Evolutionary conservation across 1,284 basidiomycete genomes (phyloP).

Genomic region (Trametes hirsuta): DNA sequence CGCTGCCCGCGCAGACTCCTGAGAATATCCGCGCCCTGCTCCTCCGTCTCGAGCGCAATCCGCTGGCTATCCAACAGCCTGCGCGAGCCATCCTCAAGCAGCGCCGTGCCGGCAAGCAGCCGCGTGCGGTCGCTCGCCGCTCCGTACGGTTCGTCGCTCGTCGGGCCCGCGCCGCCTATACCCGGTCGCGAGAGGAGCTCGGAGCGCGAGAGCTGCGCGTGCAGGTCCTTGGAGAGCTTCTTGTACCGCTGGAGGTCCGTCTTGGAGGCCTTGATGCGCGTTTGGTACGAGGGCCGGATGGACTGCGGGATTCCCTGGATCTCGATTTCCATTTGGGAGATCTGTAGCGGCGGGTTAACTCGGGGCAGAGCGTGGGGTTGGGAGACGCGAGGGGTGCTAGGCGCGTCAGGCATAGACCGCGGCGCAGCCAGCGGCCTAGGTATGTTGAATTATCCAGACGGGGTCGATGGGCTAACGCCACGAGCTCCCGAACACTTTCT

Average conservation of each 20-base stretch:
- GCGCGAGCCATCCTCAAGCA: slow-evolving; percentile 79
- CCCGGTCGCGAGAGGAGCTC: slow-evolving; percentile 46
- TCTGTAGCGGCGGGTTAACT: slow-evolving; percentile 46
- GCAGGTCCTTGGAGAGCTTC: slow-evolving; percentile 72
- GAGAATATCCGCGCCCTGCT: slow-evolving; percentile 93
- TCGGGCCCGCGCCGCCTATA: slow-evolving; percentile 39
- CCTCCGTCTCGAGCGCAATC: slow-evolving; percentile 95
- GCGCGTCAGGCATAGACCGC: no score
- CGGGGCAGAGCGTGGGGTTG: no score
- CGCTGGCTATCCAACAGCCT: slow-evolving; percentile 90
- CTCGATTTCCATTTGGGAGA: slow-evolving; percentile 99
- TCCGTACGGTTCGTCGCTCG: slow-evolving; percentile 83
- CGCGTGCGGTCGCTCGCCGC: slow-evolving; percentile 70
- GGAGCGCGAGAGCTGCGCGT: slow-evolving; percentile 58
- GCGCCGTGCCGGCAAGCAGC: slow-evolving; percentile 73
- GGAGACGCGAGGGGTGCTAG: no score
- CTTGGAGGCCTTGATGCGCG: slow-evolving; percentile 75
- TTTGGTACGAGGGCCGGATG: slow-evolving; percentile 73
- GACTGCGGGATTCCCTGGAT: slow-evolving; percentile 94
- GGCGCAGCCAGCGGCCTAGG: no score
- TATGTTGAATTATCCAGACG: no score
- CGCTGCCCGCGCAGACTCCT: slow-evolving; percentile 85
- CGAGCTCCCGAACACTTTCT: no score
- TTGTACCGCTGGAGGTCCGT: slow-evolving; percentile 76
- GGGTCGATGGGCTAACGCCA: no score